Evolutionary conservation across 2,329 filamentous ascomycete genomes (phyloP), one percentile per base, ranked within the genome.

Genomic region (Fusarium oligoseptatum): DNA sequence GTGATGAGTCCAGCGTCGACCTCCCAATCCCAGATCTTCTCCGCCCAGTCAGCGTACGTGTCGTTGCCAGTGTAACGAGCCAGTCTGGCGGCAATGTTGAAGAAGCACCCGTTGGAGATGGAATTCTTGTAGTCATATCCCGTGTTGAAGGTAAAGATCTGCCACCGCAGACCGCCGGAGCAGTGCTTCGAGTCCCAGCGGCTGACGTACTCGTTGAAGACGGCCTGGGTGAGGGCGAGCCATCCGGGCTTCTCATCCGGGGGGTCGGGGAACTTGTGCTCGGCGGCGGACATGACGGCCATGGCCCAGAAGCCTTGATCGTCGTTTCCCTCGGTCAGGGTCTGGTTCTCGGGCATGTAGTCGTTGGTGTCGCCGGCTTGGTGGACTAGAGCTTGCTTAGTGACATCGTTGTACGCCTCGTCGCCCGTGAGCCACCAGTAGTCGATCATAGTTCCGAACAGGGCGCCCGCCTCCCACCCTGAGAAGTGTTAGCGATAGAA

Each of bases 231-330:
- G 63, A 97, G 87, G 8, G 92, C 91, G n/a, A 97, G 87, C 93
- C 86, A 97, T 71, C 93, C 91, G 0, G 93, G 91, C 63, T 91
- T 80, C 67, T 88, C 88, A 0, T 85, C 74, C 0, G 89, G 87
- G 6, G 93, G 92, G 76, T 95, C 88, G 2, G 92, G 92, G 78
- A 93, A 96, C 72, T 91, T 91, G 77, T 92, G 90, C 83, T 97
- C 94, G 41, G 93, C 92, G 3, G 94, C 94, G 11, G 90, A 89
- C 87, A 97, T 93, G 70, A 92, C 93, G 1, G 94, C 90, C 86
- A 97, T 88, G n/a, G 90, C 93, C 94, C 94, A 97, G 83, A 97
- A 96, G 7, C 93, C 92, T 81, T 94, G 93, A 77, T 94, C 93
- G 73, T 95, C 93, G 82, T 94, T 94, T 73, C 92, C 92, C 71